phyloP scores from a whole-genome alignment of 1,284 basidiomycete species.

The Ustilago hordei region DNA sequence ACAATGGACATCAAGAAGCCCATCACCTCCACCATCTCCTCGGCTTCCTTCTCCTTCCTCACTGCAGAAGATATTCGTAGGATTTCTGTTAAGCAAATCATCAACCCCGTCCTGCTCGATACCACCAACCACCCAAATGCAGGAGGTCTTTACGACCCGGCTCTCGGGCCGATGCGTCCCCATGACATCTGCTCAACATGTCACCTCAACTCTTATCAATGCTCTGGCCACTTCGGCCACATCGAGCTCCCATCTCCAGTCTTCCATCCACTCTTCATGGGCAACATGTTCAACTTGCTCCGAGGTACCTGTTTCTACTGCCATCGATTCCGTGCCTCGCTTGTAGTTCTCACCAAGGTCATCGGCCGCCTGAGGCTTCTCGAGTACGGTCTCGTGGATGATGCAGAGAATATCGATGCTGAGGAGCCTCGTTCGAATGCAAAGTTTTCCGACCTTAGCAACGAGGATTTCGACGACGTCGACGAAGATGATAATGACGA shows the following conservation, averaged over 20 bases:
- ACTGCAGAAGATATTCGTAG: constrained; percentile 88
- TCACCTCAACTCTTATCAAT: constrained; percentile 87
- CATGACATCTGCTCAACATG: constrained; percentile 88
- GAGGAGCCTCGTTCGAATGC: constrained; percentile 36
- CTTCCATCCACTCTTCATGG: constrained; percentile 96
- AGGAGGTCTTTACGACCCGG: constrained; percentile 94
- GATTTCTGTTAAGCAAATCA: constrained; percentile 96
- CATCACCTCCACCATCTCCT: constrained; percentile 83
- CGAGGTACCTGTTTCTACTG: constrained; percentile 95
- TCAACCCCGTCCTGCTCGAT: constrained; percentile 92
- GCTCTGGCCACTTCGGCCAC: constrained; percentile 99
- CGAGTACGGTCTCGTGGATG: constrained; percentile 88
- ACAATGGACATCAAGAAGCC: constrained; percentile 93
- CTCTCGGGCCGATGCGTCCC: constrained; percentile 82
- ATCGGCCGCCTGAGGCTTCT: constrained; percentile 88
- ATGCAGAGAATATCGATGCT: constrained; percentile 77
- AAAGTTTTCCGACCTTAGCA: constrained; percentile 23
- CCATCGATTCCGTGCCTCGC: constrained; percentile 84
- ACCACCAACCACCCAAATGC: constrained; percentile 90
- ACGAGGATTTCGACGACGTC: constrained; percentile 44
- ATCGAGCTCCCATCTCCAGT: constrained; percentile 95
- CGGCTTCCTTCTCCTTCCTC: constrained; percentile 94
- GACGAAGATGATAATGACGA: constrained; percentile 54
- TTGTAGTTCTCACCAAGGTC: constrained; percentile 77
- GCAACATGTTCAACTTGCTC: constrained; percentile 87